Conservation (phyloP, 1,284 basidiomycete species). For the Apiotrichum brassicae region DNA sequence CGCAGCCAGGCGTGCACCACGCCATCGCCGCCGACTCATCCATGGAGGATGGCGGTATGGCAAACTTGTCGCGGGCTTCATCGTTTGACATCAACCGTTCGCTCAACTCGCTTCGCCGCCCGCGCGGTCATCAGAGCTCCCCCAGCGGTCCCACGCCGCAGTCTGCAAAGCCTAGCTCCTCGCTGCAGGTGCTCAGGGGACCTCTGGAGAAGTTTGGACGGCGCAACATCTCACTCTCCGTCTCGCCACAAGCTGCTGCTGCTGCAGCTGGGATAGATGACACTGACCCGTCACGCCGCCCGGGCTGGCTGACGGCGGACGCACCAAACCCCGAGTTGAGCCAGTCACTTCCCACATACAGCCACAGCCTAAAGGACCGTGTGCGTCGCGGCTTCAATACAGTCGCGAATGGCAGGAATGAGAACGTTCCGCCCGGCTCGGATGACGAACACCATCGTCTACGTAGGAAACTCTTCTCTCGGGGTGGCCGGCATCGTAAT, state of each 20-base stretch:
- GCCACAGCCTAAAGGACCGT: background rate
- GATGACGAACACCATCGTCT: constrained; percentile 11
- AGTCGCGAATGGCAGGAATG: background rate
- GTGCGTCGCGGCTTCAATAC: constrained; percentile 1
- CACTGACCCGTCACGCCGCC: background rate
- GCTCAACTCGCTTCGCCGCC: background rate
- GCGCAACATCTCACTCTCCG: background rate
- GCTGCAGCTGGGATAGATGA: background rate
- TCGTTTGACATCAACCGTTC: constrained; percentile 5
- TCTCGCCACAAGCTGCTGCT: background rate
- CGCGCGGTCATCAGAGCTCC: constrained; percentile 4
- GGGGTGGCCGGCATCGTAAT: too few relatives aligned
- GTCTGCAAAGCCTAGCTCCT: background rate
- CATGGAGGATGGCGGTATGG: background rate
- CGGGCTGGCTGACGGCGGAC: background rate
- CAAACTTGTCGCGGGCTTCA: constrained; percentile 1
- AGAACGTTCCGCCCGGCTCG: constrained; percentile 4
- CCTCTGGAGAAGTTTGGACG: constrained; percentile 4
- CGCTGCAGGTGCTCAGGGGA: background rate
- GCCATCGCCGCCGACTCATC: background rate
- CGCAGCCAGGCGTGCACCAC: too few relatives aligned
- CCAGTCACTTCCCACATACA: background rate
- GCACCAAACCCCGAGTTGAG: background rate
- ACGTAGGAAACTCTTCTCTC: constrained; percentile 2
- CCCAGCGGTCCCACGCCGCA: background rate